Evolutionary conservation across 768 basidiomycete species (phyloP).

Genomic region (Lactifluus piperatus): DNA sequence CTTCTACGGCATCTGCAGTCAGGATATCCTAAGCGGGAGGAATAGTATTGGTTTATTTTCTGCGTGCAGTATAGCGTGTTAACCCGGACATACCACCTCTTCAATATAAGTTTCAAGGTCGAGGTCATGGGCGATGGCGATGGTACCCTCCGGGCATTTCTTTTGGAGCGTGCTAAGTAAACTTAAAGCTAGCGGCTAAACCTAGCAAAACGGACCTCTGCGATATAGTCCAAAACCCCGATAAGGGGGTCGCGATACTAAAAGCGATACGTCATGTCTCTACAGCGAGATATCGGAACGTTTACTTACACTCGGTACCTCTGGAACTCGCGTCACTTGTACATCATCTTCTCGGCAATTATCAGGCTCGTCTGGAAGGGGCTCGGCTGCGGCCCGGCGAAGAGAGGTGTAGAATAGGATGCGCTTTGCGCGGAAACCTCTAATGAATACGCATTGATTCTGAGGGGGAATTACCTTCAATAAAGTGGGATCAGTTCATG

Average conservation of each 20-base stretch:
- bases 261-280: too few species aligned
- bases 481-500: background rate
- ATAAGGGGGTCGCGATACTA: too few species aligned
- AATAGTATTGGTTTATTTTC: background rate
- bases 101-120: background rate
- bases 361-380: background rate
- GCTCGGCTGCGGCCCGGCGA: background rate
- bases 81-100: background rate
- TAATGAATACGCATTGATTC: too few species aligned
- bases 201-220: background rate
- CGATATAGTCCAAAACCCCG: constrained; percentile 7
- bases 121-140: too few species aligned
- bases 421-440: constrained; percentile 3
- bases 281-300: too few species aligned
- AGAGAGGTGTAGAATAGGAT: background rate
- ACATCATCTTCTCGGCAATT: background rate
- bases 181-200: background rate
- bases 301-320: too few species aligned
- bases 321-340: background rate
- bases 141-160: too few species aligned
- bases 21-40: too few species aligned
- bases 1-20: background rate
- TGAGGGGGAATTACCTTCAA: background rate
- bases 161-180: background rate
- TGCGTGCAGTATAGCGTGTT: background rate